A percentile compares a stretch with the other conserved stretches of the same genome.
Conservation (phyloP, 176 grass and related monocot genomes). For the Triticum dicoccoides region DNA sequence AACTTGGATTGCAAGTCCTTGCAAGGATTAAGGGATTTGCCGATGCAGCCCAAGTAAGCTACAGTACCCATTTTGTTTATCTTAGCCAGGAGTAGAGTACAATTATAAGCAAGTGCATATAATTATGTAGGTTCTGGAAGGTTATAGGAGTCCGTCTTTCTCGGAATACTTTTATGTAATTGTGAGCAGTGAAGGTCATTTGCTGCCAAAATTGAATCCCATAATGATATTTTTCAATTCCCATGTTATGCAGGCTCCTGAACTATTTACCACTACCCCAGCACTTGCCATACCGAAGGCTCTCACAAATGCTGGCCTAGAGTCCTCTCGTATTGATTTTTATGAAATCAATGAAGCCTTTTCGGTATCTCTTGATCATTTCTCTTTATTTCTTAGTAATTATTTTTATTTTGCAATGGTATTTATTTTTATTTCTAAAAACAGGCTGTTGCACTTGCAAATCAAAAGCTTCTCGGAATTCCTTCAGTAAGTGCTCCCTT, state of each 20-base stretch:
- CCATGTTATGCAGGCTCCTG: slow-evolving; percentile 60
- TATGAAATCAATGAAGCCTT: slow-evolving; percentile 99
- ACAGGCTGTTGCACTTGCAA: slow-evolving; percentile 93
- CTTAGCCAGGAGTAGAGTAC: background rate
- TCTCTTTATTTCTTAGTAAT: background rate
- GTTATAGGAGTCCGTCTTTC: background rate
- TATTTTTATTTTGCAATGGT: background rate
- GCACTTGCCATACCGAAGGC: slow-evolving; percentile 94
- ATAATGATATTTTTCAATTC: background rate
- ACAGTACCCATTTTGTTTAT: background rate
- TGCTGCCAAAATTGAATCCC: background rate
- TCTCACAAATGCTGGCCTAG: slow-evolving; percentile 60
- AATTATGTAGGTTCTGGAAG: background rate
- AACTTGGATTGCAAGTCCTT: slow-evolving; percentile 75
- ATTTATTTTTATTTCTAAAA: slow-evolving; percentile 21
- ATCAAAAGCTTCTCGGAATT: slow-evolving; percentile 93
- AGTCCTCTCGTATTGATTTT: slow-evolving; percentile 82
- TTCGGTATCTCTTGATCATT: slow-evolving; percentile 45
- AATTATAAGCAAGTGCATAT: background rate
- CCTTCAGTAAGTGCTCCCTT: slow-evolving; percentile 59
- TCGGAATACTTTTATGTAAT: background rate
- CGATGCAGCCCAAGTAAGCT: slow-evolving; percentile 83
- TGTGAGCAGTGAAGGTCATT: background rate
- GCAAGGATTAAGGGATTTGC: slow-evolving; percentile 83
- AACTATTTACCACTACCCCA: slow-evolving; percentile 87